Percentiles rank a stretch among this genome's conserved stretches.
These are phyloP conservation scores for Vitis hybrid DNA, from an alignment of 177 flowering plant species.

Conservation along the genomic window DNA sequence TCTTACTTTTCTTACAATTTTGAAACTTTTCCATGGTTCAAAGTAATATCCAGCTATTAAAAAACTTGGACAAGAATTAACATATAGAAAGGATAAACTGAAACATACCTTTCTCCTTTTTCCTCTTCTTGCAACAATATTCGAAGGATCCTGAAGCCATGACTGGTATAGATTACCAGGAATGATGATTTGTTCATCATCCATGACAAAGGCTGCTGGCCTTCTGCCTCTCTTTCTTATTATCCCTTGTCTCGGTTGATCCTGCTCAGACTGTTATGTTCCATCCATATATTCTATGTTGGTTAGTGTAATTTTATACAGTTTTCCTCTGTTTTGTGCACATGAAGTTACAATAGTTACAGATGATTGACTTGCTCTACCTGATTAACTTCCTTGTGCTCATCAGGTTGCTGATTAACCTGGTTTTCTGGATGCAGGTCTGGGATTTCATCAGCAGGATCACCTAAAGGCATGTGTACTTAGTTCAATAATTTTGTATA, in stretches of 20 bases:
- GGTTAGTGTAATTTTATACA: not conserved
- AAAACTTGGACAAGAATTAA: not conserved
- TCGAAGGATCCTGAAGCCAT: conserved; percentile 77
- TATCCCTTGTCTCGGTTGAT: conserved; percentile 31
- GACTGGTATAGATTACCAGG: conserved; percentile 67
- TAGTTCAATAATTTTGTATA: not conserved
- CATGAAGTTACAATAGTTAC: not conserved
- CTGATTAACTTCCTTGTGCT: conserved; percentile 26
- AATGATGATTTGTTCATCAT: conserved; percentile 72
- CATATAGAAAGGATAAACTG: not conserved
- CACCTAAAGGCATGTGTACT: not conserved
- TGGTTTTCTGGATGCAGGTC: conserved; percentile 37
- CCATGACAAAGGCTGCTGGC: conserved; percentile 35
- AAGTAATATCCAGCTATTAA: not conserved
- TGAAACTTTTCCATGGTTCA: not conserved
- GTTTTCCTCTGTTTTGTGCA: not conserved
- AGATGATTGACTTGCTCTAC: conserved; percentile 23
- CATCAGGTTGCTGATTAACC: conserved; percentile 37
- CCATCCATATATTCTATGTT: conserved; percentile 6
- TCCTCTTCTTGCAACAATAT: conserved; percentile 55
- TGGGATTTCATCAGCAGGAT: conserved; percentile 32
- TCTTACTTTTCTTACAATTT: not conserved
- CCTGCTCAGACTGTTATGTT: conserved; percentile 27
- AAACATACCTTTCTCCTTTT: conserved; percentile 54
- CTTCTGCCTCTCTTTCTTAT: conserved; percentile 44